Base-by-base conservation (phyloP, 75 land plant genomes). In the Pseudotsuga menziesii region DNA sequence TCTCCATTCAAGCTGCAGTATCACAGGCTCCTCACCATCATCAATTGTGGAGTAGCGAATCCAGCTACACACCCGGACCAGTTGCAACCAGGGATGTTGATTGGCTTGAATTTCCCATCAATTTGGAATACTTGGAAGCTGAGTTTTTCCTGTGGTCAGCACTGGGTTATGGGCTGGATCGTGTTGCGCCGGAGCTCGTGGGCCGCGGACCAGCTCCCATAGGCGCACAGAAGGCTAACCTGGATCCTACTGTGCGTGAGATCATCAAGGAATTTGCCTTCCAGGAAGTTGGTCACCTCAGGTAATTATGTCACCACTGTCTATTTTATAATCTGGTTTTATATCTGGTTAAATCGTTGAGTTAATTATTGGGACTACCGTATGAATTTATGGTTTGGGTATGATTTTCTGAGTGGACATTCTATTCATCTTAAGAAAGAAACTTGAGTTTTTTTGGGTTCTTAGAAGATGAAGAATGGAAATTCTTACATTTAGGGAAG, bases 231-330 rank as follows among this genome's bases (percentile, higher is more conserved):
- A 85, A 80, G 74, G 92, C 92, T 35, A 83, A 90, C 19, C 79
- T 90, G 17, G 90, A 87, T 48, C 58, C 79, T 15, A 58, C 79
- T 22, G 67, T 69, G 4, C 27, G 80, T 0, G 82, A 81, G 52
- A 58, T 85, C 55, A 70, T 83, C 27, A 32, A 27, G 17, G 83
- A 90, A 73, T 83, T 88, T 56, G 92, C 66, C 2, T 83, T 76
- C 48, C 88, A 90, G 59, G 92, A 90, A 82, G 80, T 90, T 36
- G 92, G 85, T 20, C 92, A 88, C 61, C 35, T 90, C 44, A 90
- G 89, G 81, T 78, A 29, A 29, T n/a, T n/a, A n/a, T 29, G 32
- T 29, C 32, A 29, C 32, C 1, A 29, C 32, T 29, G 32, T 29
- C 0, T 29, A 29, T 0, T n/a, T n/a, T 29, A 29, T 29, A 29